Evolutionary conservation across 2,329 filamentous ascomycete species (phyloP), one percentile per base, ranked within the genome.

Genomic region (Clonostachys chloroleuca): DNA sequence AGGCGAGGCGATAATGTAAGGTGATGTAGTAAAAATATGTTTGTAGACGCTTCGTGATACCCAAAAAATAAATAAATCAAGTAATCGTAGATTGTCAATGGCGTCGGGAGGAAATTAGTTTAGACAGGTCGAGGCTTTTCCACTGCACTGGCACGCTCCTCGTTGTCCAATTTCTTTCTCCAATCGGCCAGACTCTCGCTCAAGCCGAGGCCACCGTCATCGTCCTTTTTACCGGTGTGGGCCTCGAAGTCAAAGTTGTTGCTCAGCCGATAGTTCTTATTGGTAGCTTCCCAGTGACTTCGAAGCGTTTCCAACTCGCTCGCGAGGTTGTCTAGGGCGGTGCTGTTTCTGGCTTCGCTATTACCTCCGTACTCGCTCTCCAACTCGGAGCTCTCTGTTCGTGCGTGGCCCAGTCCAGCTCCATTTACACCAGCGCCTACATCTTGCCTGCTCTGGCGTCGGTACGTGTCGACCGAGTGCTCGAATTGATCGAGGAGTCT

Each of bases 401-500:
- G 71, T 17, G 53, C 56, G 56, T 81, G 78, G 12, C 70, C 68
- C 18, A 66, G 48, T 43, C 59, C 61, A 20, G 55, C 48, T 5
- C 68, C 70, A 39, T 72, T 73, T 39, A 63, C 53, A 43, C 52
- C 54, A 10, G 54, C 52, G 14, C 54, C 54, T 41, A 60, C 52
- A 13, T 73, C 81, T 53, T 82, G 78, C 37, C 84, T 78, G 56
- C 81, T 85, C 49, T 80, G 90, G 39, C 94, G 87, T 47, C 94
- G 87, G 67, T 97, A 97, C 63, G 89, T 95, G 67, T 94, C 92
- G 14, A 99, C 94, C 5, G 90, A 95, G 39, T 84, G 83, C 66
- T 95, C 92, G 36, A 99, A 92, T 62, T 97, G 92, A 64, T 97
- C 91, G 12, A 99, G 83, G 44, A 99, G 82, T 59, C 96, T 80